Evolutionary conservation across 1,284 basidiomycete species (phyloP), one percentile per base, ranked within the genome.

Genomic region (Melampsora medusae): DNA sequence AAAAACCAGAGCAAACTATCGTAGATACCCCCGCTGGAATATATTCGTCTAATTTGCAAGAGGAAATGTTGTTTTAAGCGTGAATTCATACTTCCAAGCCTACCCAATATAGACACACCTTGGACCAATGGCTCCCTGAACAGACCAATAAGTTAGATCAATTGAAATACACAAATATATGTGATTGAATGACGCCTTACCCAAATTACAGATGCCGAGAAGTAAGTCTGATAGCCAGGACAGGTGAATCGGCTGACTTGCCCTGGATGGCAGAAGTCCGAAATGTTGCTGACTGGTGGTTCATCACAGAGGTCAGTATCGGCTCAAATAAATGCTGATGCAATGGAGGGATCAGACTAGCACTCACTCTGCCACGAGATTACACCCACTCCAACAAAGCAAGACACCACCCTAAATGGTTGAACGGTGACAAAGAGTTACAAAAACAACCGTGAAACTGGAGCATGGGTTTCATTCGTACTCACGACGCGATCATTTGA

Each of bases 361-460:
- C 17, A 60, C 64, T 59, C 2, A 74, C 71, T 74, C 64, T 74
- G 71, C 71, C 71, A 74, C 19, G 71, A 74, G 9, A 74, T 22
- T 48, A 74, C 71, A n/a, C 71, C 71, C 22, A 74, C 64, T 3
- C 71, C 71, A n/a, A 74, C 71, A 35, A 74, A 74, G 71, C 71
- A 74, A 19, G 71, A 64, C 1, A 74, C 64, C 9, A 74, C n/a
- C 33, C 71, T 74, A 53, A 14, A 16, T 22, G 42, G 17, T 9
- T 56, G 25, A 56, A 19, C 3, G 50, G 22, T 53, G 6, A 25
- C 22, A 9, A 62, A 3, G 17, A 62, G 17, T 17, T 62, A 38
- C 48, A 22, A 16, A 61, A 70, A 46, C 25, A 35, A 28, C 31
- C 17, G 31, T 62, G 14, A 16, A 22, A 38, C 59, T 10, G 61